These are phyloP conservation scores for Pseudocercospora musae DNA, from an alignment of 2,329 filamentous ascomycete genomes.

Conservation along the genomic window DNA sequence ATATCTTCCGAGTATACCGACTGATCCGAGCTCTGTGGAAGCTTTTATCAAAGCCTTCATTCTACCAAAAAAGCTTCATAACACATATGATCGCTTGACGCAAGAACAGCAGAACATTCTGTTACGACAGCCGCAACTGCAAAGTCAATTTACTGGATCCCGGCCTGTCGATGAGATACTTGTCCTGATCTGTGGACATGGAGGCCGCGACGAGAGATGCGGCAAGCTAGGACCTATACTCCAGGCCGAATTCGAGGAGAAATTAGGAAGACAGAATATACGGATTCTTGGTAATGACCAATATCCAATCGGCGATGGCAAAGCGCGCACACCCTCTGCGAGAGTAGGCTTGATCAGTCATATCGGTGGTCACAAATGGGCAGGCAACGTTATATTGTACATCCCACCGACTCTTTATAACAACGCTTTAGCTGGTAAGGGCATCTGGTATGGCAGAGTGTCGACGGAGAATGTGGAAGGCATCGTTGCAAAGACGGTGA, in stretches of 20 bases:
- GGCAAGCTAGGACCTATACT: conserved; percentile 75
- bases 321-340: conserved; percentile 42
- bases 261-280: conserved; percentile 51
- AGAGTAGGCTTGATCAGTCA: conserved; percentile 71
- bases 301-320: background rate
- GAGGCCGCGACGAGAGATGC: conserved; percentile 75
- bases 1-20: conserved; percentile 69
- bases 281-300: conserved; percentile 39
- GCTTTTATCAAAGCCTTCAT: conserved; percentile 63
- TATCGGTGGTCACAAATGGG: conserved; percentile 81
- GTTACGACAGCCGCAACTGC: conserved; percentile 48
- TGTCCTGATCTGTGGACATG: conserved; percentile 88
- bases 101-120: conserved; percentile 47
- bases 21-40: conserved; percentile 52
- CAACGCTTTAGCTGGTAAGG: conserved; percentile 65
- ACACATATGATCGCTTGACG: conserved; percentile 56
- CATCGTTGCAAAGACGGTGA: conserved; percentile 67
- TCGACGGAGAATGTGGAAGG: conserved; percentile 74
- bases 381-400: conserved; percentile 80
- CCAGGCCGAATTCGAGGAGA: conserved; percentile 63
- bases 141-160: conserved; percentile 52
- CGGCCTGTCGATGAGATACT: conserved; percentile 63
- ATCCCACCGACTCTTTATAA: conserved; percentile 55
- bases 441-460: conserved; percentile 80
- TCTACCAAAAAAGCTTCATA: conserved; percentile 60